Conservation (phyloP, 805 yeast genomes). For the Wickerhamomyces bovis region DNA sequence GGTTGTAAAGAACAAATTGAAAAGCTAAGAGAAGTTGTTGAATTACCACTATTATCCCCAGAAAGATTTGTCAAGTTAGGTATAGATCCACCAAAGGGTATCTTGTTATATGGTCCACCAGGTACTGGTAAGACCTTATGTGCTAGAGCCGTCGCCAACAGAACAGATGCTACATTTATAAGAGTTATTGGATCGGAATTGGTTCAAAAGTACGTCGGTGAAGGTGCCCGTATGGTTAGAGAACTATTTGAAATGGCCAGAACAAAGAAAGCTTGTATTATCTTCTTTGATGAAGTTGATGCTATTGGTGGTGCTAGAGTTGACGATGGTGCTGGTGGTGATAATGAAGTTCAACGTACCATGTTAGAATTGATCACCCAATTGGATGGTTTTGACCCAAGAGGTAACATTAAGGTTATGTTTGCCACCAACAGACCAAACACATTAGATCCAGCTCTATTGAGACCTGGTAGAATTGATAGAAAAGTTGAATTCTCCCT, state of each 20-base stretch:
- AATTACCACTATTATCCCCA: constrained; percentile 87
- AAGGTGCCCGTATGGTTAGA: constrained; percentile 99
- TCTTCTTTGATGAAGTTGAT: constrained; percentile 96
- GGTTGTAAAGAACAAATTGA: constrained; percentile 99
- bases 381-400: constrained; percentile 96
- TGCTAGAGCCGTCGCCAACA: constrained; percentile 98
- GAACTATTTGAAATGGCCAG: constrained; percentile 99
- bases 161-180: constrained; percentile 98
- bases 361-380: constrained; percentile 98
- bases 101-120: constrained; percentile 93
- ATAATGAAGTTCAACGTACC: constrained; percentile 97
- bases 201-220: constrained; percentile 98
- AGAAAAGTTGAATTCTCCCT: constrained; percentile 95
- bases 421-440: constrained; percentile 98
- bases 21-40: constrained; percentile 92
- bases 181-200: constrained; percentile 97
- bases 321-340: constrained; percentile 99
- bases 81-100: constrained; percentile 98
- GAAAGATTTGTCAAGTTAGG: constrained; percentile 96
- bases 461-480: constrained; percentile 98
- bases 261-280: constrained; percentile 95
- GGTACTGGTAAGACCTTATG: constrained; percentile 98
- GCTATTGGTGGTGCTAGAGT: constrained; percentile 99
- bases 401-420: constrained; percentile 99
- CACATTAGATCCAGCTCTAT: constrained; percentile 93